A percentile compares a stretch with the other conserved stretches of the same genome.
These are phyloP conservation scores for Geotrichum europaeum DNA, from an alignment of 1,139 yeast species.

Conservation along the genomic window DNA sequence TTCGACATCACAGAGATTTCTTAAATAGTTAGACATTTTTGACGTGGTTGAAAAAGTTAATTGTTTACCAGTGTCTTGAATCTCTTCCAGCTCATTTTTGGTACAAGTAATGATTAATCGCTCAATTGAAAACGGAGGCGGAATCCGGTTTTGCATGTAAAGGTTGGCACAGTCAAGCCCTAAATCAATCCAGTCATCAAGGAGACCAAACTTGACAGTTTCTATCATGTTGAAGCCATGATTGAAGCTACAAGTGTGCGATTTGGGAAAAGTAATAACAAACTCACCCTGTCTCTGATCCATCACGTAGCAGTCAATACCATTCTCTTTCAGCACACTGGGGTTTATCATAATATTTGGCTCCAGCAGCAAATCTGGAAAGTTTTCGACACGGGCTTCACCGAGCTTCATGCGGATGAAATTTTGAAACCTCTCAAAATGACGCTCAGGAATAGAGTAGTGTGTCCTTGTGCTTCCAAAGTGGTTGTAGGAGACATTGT, in stretches of 20 bases:
- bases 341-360: slow-evolving; percentile 72
- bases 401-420: slow-evolving; percentile 34
- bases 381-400: slow-evolving; percentile 68
- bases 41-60: neutral
- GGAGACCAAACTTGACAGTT: slow-evolving; percentile 71
- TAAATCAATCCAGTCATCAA: slow-evolving; percentile 49
- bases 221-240: slow-evolving; percentile 77
- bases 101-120: slow-evolving; percentile 24
- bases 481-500: slow-evolving; percentile 56
- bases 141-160: slow-evolving; percentile 26
- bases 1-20: slow-evolving; percentile 1
- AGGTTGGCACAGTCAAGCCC: slow-evolving; percentile 30
- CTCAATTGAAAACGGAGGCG: slow-evolving; percentile 36
- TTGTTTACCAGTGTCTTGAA: neutral
- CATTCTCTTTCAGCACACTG: slow-evolving; percentile 43
- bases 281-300: slow-evolving; percentile 78
- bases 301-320: slow-evolving; percentile 57
- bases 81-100: neutral
- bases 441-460: slow-evolving; percentile 70
- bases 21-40: neutral
- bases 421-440: slow-evolving; percentile 46
- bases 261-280: slow-evolving; percentile 71
- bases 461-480: slow-evolving; percentile 62
- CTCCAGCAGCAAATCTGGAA: slow-evolving; percentile 78
- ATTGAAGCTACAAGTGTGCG: slow-evolving; percentile 75